Evolutionary conservation across 78 protist species (phyloP).

Genomic region (Capsaspora owczarzaki): DNA sequence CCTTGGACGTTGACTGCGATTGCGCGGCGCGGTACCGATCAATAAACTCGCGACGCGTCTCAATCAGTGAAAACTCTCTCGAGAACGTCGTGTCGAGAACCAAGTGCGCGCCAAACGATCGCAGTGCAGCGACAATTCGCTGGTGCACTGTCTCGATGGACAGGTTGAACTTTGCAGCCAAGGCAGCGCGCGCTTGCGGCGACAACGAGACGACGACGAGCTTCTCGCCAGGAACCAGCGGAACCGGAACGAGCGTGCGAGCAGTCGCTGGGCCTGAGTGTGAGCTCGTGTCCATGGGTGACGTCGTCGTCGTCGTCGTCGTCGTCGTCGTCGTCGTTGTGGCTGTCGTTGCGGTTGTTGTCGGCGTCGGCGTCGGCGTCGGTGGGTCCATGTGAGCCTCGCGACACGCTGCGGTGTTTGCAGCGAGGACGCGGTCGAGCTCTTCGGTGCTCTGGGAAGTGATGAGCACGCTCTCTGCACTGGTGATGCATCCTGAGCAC

Average conservation of each 20-base stretch:
- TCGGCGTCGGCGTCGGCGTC: no score
- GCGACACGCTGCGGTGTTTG: background rate
- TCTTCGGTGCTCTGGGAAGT: constrained; percentile 67
- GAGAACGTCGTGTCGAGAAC: constrained; percentile 59
- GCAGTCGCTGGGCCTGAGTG: no score
- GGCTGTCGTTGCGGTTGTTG: no score
- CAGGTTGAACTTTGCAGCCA: constrained; percentile 44
- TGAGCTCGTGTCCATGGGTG: no score
- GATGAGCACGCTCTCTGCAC: constrained; percentile 92
- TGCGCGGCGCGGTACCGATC: constrained; percentile 1
- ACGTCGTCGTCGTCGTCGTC: no score
- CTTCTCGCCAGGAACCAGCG: background rate
- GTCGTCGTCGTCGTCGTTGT: no score
- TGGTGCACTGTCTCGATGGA: background rate
- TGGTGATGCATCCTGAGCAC: constrained; percentile 92
- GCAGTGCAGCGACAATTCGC: constrained; percentile 29
- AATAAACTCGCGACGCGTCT: constrained; percentile 54
- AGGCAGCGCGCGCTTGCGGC: constrained; percentile 74
- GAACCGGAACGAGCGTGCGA: no score
- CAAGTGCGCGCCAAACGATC: constrained; percentile 14
- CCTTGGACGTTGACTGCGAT: background rate
- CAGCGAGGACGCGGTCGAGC: constrained; percentile 6
- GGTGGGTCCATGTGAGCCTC: background rate
- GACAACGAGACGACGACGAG: constrained; percentile 57
- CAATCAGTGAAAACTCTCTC: constrained; percentile 59